These are phyloP conservation scores for Gomphus bonarii DNA, from an alignment of 1,284 basidiomycete species.

Conservation along the genomic window DNA sequence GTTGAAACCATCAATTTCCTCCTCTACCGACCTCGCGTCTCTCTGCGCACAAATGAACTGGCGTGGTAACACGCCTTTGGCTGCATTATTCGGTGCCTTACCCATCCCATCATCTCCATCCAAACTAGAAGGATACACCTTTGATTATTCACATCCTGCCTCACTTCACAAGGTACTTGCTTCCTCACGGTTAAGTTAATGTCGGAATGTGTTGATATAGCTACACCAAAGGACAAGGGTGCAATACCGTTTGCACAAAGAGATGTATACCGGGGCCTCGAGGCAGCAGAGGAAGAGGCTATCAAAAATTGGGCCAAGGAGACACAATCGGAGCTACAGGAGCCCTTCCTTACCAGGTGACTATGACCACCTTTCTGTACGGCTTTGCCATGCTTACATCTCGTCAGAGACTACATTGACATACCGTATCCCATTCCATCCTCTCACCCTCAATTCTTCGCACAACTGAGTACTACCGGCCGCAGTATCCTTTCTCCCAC, in stretches of 20 bases:
- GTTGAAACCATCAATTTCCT: slow-evolving; percentile 9
- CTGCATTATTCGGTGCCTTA: slow-evolving; percentile 45
- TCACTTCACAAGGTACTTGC: neutral
- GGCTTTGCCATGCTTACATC: slow-evolving; percentile 1
- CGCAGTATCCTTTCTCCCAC: slow-evolving; percentile 3
- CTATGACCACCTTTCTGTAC: neutral
- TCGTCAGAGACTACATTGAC: slow-evolving; percentile 28
- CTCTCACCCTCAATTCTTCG: slow-evolving; percentile 37
- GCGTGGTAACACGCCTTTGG: slow-evolving; percentile 43
- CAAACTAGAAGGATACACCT: slow-evolving; percentile 24
- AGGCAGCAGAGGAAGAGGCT: slow-evolving; percentile 22
- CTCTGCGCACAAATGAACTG: slow-evolving; percentile 43
- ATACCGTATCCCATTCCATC: slow-evolving; percentile 37
- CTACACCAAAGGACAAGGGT: slow-evolving; percentile 12
- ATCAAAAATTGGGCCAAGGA: slow-evolving; percentile 29
- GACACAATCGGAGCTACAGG: slow-evolving; percentile 19
- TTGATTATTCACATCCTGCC: slow-evolving; percentile 33
- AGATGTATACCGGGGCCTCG: slow-evolving; percentile 49
- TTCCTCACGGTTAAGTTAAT: slow-evolving; percentile 14
- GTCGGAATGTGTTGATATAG: neutral
- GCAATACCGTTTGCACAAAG: slow-evolving; percentile 29
- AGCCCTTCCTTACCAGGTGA: slow-evolving; percentile 28
- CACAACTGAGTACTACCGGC: neutral
- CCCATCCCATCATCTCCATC: slow-evolving; percentile 23
- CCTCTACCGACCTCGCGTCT: slow-evolving; percentile 33